Evolutionary conservation across 306 rosid genomes (phyloP).

Genomic region (Castanea mollissima): DNA sequence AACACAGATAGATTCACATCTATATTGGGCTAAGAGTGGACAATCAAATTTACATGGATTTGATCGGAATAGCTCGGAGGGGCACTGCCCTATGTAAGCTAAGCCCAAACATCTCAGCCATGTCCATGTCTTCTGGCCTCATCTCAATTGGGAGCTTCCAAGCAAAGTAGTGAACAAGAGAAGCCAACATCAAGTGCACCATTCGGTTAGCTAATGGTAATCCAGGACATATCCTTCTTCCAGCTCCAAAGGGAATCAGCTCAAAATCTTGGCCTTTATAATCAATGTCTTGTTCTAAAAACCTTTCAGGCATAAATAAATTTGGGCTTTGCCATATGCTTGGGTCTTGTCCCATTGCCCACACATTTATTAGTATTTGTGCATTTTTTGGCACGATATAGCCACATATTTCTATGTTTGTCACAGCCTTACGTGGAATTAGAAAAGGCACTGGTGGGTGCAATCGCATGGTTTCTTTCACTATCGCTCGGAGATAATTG

Average conservation of each 20-base stretch:
- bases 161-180: no score
- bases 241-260: conserved; percentile 1
- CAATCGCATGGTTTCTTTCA: conserved; percentile 30
- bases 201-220: no score
- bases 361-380: conserved; percentile 17
- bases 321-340: conserved; percentile 22
- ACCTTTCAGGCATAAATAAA: conserved; percentile 27
- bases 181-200: no score
- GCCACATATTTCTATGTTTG: conserved; percentile 2
- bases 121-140: no score
- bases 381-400: conserved; percentile 16
- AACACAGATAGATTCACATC: no score
- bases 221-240: no score
- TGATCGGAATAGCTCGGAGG: no score
- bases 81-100: no score
- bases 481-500: conserved; percentile 15
- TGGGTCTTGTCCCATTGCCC: conserved; percentile 33
- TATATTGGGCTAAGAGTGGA: no score
- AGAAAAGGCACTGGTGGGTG: conserved; percentile 31
- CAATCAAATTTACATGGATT: no score
- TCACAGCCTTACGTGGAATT: conserved; percentile 21
- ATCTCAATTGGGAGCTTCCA: no score
- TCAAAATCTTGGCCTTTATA: not conserved
- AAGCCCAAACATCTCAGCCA: no score
- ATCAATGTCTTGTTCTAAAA: not conserved